phyloP scores from a whole-genome alignment of 352 stramenopile genomes.

The Thalassiosira ordinaria region DNA sequence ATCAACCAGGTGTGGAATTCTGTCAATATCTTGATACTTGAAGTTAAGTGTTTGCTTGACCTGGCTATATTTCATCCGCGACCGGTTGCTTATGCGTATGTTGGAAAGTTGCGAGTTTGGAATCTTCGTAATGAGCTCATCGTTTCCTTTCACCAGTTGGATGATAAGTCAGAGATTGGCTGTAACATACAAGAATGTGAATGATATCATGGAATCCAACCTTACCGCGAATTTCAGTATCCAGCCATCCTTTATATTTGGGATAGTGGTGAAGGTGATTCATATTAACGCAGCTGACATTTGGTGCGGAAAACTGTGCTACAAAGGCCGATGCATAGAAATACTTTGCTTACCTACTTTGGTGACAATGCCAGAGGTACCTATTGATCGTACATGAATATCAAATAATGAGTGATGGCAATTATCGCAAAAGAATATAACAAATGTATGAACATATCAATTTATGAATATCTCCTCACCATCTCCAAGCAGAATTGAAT shows the following conservation, averaged over 20 bases:
- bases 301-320: no score
- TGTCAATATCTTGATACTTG: slow-evolving; percentile 46
- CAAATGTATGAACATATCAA: not conserved
- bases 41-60: slow-evolving; percentile 61
- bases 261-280: no score
- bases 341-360: no score
- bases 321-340: no score
- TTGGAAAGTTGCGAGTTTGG: slow-evolving; percentile 58
- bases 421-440: slow-evolving; percentile 2
- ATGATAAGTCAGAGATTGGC: not conserved
- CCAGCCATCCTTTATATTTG: no score
- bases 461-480: slow-evolving; percentile 21
- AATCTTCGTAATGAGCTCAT: slow-evolving; percentile 63
- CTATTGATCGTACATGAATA: slow-evolving; percentile 13
- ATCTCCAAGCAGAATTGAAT: slow-evolving; percentile 52
- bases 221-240: slow-evolving; percentile 52
- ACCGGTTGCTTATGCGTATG: slow-evolving; percentile 54
- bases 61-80: slow-evolving; percentile 49
- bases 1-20: slow-evolving; percentile 41
- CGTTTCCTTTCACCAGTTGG: slow-evolving; percentile 14
- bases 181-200: no score
- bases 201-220: not conserved
- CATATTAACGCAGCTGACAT: no score
- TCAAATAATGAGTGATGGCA: slow-evolving; percentile 10
- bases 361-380: slow-evolving; percentile 52